These are phyloP conservation scores for Debaryomyces coudertii DNA, from an alignment of 1,139 yeast genomes.

Conservation along the genomic window DNA sequence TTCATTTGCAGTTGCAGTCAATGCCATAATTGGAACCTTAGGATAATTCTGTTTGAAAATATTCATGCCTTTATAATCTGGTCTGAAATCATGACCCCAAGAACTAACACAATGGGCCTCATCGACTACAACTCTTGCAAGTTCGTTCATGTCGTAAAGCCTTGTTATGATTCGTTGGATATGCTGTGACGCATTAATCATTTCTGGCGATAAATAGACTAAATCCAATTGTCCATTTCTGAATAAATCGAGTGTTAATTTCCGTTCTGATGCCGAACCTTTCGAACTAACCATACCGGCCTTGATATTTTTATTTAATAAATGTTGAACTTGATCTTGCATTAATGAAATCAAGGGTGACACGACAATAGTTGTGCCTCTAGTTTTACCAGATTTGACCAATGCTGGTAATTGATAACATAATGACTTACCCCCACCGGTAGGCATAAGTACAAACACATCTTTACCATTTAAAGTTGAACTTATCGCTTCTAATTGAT, in stretches of 20 bases:
- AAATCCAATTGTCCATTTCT: conserved; percentile 69
- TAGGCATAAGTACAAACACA: conserved; percentile 96
- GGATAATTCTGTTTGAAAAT: conserved; percentile 76
- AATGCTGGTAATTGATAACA: conserved; percentile 96
- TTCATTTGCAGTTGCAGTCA: conserved; percentile 97
- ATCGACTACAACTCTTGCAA: conserved; percentile 91
- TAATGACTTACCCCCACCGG: conserved; percentile 97
- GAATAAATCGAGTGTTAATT: conserved; percentile 63
- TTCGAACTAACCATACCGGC: conserved; percentile 92
- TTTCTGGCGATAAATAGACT: conserved; percentile 92
- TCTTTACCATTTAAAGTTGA: conserved; percentile 82
- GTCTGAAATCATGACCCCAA: conserved; percentile 99
- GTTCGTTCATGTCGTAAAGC: conserved; percentile 54
- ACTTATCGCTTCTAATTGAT: conserved; percentile 85
- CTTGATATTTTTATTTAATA: conserved; percentile 62
- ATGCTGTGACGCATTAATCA: conserved; percentile 77
- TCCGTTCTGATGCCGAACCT: conserved; percentile 65
- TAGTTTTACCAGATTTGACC: conserved; percentile 69
- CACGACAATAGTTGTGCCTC: conserved; percentile 87
- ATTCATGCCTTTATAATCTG: conserved; percentile 85
- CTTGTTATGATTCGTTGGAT: conserved; percentile 66
- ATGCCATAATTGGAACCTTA: conserved; percentile 87
- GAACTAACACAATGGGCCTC: conserved; percentile 99
- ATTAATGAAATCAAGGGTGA: conserved; percentile 94
- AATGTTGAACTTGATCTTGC: conserved; percentile 95